A percentile compares a stretch with the other conserved stretches of the same genome.
Evolutionary conservation across 805 yeast species (phyloP).

Genomic region (Helenozyma rhizophorensis): DNA sequence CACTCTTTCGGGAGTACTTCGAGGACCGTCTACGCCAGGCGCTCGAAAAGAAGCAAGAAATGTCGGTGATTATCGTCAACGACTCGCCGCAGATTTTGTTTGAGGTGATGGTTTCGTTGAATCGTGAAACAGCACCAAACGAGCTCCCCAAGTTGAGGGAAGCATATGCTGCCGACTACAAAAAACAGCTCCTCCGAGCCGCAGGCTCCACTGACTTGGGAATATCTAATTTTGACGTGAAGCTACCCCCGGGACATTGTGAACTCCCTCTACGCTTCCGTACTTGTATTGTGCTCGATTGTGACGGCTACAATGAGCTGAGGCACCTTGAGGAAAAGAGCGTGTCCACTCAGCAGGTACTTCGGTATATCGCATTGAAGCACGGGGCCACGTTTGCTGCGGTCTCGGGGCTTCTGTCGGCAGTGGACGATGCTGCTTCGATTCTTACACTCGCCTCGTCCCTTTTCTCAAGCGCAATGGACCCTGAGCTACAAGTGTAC

Average conservation of each 20-base stretch:
- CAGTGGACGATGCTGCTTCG: conserved; percentile 9
- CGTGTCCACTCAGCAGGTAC: conserved; percentile 31
- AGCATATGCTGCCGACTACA: conserved; percentile 2
- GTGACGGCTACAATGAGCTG: conserved; percentile 8
- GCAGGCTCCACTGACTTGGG: conserved; percentile 3
- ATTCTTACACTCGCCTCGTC: conserved; percentile 4
- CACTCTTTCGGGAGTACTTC: conserved; percentile 6
- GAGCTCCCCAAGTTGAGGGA: neutral
- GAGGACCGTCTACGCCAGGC: neutral
- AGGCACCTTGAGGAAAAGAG: conserved; percentile 17
- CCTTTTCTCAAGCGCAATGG: conserved; percentile 1
- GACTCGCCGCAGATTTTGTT: conserved; percentile 5
- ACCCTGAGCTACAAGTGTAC: conserved; percentile 1
- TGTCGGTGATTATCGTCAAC: conserved; percentile 8
- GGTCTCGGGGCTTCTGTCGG: conserved; percentile 14
- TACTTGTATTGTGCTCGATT: conserved; percentile 15
- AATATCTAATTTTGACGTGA: conserved; percentile 3
- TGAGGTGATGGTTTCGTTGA: conserved; percentile 5
- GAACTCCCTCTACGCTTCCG: conserved; percentile 21
- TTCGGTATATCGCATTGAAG: conserved; percentile 28
- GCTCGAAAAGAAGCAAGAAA: neutral
- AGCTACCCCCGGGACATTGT: conserved; percentile 18
- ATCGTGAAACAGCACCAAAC: conserved; percentile 1
- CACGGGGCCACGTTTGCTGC: conserved; percentile 25
- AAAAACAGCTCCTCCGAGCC: conserved; percentile 4